Percentiles rank a stretch among this genome's conserved stretches.
phyloP scores from a whole-genome alignment of 2,329 filamentous ascomycete genomes.

The Cladophialophora yegresii region DNA sequence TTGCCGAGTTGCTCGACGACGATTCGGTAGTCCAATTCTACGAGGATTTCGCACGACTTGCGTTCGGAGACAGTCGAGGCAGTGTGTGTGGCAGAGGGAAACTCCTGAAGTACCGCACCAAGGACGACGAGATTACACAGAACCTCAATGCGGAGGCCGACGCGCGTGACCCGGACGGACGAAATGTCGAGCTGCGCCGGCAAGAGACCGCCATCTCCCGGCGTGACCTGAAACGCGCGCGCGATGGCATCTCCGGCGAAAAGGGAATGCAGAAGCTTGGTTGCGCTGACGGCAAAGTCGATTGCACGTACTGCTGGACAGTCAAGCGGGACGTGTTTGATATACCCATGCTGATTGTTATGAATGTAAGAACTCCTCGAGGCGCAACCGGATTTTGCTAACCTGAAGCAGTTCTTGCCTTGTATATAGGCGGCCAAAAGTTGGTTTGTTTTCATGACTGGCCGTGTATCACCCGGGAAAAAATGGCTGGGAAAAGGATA shows the following conservation, averaged over 20 bases:
- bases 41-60: slow-evolving; percentile 88
- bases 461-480: background rate
- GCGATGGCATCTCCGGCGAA: slow-evolving; percentile 51
- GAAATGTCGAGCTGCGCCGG: slow-evolving; percentile 40
- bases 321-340: slow-evolving; percentile 97
- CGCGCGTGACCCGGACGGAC: slow-evolving; percentile 48
- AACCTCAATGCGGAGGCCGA: slow-evolving; percentile 41
- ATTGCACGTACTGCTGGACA: slow-evolving; percentile 95
- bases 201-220: slow-evolving; percentile 21
- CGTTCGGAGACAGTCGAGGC: slow-evolving; percentile 86
- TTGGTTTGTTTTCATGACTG: slow-evolving; percentile 5
- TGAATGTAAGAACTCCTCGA: slow-evolving; percentile 12
- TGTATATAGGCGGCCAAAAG: slow-evolving; percentile 36
- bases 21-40: slow-evolving; percentile 93
- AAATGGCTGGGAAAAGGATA: background rate
- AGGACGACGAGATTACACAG: slow-evolving; percentile 52
- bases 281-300: slow-evolving; percentile 82
- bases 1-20: slow-evolving; percentile 90
- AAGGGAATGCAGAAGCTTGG: slow-evolving; percentile 77
- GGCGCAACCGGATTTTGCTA: background rate
- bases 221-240: slow-evolving; percentile 39
- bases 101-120: slow-evolving; percentile 84
- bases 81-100: slow-evolving; percentile 81
- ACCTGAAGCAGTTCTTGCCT: slow-evolving; percentile 38
- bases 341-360: slow-evolving; percentile 46